phyloP scores from a whole-genome alignment of 257 asterid species.

The Perilla frutescens region DNA sequence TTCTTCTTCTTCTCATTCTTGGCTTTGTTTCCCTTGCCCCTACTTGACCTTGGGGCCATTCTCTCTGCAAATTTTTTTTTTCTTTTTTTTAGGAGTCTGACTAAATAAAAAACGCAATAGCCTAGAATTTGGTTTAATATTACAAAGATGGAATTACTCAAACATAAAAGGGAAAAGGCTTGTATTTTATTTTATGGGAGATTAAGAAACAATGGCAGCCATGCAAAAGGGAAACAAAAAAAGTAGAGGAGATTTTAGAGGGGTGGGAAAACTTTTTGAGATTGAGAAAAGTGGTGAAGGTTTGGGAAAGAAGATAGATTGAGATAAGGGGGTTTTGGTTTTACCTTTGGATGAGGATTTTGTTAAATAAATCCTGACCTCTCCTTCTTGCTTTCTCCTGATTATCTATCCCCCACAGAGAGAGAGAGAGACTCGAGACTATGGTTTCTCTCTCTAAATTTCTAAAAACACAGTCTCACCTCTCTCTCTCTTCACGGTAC shows the following conservation, averaged over 20 bases:
- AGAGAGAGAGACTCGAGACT: neutral
- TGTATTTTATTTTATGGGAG: neutral
- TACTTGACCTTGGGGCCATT: slow-evolving; percentile 98
- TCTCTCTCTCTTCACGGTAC: slow-evolving; percentile 20
- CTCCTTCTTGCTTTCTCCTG: slow-evolving; percentile 57
- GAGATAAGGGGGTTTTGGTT: slow-evolving; percentile 61
- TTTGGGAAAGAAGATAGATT: slow-evolving; percentile 49
- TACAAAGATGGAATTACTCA: neutral
- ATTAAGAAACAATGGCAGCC: slow-evolving; percentile 32
- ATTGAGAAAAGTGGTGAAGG: slow-evolving; percentile 30
- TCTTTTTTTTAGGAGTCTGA: neutral
- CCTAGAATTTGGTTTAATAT: neutral
- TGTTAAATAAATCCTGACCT: slow-evolving; percentile 64
- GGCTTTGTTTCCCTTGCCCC: slow-evolving; percentile 72
- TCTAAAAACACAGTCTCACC: neutral
- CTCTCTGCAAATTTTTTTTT: slow-evolving; percentile 4
- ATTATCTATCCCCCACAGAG: slow-evolving; percentile 29
- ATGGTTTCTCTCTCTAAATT: neutral
- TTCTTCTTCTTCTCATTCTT: slow-evolving; percentile 91
- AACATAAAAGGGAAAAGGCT: neutral
- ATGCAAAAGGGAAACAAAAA: slow-evolving; percentile 36
- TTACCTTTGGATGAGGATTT: slow-evolving; percentile 47
- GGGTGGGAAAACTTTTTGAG: neutral
- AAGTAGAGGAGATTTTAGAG: neutral
- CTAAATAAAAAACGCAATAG: no score